Evolutionary conservation across 768 basidiomycete genomes (phyloP), one percentile per base, ranked within the genome.

Genomic region (Podaxis sp.): DNA sequence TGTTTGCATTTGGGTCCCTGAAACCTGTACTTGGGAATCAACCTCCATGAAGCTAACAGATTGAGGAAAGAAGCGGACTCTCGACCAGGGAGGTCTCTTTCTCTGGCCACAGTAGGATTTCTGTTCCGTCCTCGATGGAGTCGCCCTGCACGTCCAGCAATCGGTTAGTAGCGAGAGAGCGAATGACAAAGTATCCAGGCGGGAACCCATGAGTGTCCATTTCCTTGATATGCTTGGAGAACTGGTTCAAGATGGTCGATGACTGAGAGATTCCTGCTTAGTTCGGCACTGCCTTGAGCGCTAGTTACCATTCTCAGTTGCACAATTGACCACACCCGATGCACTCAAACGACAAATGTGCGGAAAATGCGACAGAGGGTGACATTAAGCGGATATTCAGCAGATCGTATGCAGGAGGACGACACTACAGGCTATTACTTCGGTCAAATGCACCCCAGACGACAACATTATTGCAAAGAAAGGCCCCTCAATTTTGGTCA

Each of bases 41-140:
- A 27, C 1, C 13, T 22, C 27, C 6, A 38, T 37, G 22, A 41
- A 4, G 7, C 2, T 29, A 43, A 55, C 8, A 56, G 12, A 29
- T 1, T 24, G 13, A 17, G 25, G 24, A 43, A 71, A 24, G n/a
- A 24, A 25, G 70, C 83, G 64, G 72, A 91, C 92, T 80, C 80
- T 94, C 91, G 0, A 94, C 91, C 4, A 92, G 76, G 3, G 89
- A 90, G 11, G 75, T 84, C 66, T 94, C 93, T 63, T 85, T 91
- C 73, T 86, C 86, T 2, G 85, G 82, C 82, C 83, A 93, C 4
- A 94, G 76, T 54, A 85, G 76, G 57, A 92, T 68, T 56, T 84
- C 82, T 0, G 85, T 79, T 4, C 85, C 85, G 72, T 91, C 89
- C 61, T 85, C 84, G 6, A 80, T 76, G 9, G 74, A 73, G 64